Percentiles rank a stretch among this genome's conserved stretches.
Conservation (phyloP, 495 filamentous ascomycete species). For the Aspergillus leporis region DNA sequence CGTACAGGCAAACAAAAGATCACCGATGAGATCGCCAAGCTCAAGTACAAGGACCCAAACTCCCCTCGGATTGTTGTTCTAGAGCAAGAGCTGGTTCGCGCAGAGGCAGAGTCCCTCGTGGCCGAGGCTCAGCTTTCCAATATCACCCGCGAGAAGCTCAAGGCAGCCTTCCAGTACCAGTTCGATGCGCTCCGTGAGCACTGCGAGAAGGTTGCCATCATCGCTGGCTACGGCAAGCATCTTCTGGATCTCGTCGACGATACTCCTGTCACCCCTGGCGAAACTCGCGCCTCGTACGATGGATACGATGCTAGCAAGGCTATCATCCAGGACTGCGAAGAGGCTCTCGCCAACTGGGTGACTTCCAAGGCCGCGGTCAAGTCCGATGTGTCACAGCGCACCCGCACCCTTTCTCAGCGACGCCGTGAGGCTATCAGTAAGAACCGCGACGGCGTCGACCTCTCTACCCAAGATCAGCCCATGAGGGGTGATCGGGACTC, state of each 20-base stretch:
- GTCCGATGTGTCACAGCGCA: slow-evolving; percentile 79
- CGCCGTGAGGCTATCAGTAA: slow-evolving; percentile 64
- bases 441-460: slow-evolving; percentile 66
- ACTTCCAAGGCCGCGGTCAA: slow-evolving; percentile 82
- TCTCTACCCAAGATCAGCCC: slow-evolving; percentile 81
- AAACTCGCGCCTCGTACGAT: slow-evolving; percentile 94
- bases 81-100: slow-evolving; percentile 97
- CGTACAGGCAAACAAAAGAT: slow-evolving; percentile 90
- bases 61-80: slow-evolving; percentile 96
- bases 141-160: slow-evolving; percentile 98
- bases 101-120: slow-evolving; percentile 96
- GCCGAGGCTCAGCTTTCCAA: slow-evolving; percentile 98
- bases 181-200: slow-evolving; percentile 97
- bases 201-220: slow-evolving; percentile 97
- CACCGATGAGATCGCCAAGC: slow-evolving; percentile 96
- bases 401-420: slow-evolving; percentile 82
- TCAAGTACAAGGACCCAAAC: slow-evolving; percentile 99
- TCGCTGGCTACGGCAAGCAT: slow-evolving; percentile 97
- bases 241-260: slow-evolving; percentile 93
- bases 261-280: slow-evolving; percentile 93
- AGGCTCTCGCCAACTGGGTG: slow-evolving; percentile 96
- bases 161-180: slow-evolving; percentile 96
- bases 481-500: slow-evolving; percentile 78
- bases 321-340: slow-evolving; percentile 99
- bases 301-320: slow-evolving; percentile 98